Percentiles rank a stretch among this genome's conserved stretches.
phyloP scores from a whole-genome alignment of 2,329 filamentous ascomycete species.

The Dendrostoma leiphaemia region DNA sequence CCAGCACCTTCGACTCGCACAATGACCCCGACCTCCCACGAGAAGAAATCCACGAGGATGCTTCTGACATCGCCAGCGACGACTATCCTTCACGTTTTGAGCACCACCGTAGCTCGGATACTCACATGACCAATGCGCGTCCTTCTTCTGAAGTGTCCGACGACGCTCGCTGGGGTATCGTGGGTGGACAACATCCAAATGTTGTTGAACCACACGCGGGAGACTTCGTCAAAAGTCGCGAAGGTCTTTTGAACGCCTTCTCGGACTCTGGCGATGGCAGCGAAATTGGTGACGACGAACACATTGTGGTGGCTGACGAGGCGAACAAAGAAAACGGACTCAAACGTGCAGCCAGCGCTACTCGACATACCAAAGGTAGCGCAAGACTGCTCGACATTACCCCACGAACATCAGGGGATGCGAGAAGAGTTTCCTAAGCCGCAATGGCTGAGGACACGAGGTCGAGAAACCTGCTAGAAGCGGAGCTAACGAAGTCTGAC shows the following conservation, averaged over 20 bases:
- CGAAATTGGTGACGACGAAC: slow-evolving; percentile 22
- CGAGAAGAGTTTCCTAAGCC: slow-evolving; percentile 30
- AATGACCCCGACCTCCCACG: slow-evolving; percentile 49
- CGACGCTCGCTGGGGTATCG: slow-evolving; percentile 47
- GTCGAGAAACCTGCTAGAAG: background rate
- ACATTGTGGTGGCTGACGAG: slow-evolving; percentile 21
- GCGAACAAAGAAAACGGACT: slow-evolving; percentile 38
- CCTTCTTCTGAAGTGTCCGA: slow-evolving; percentile 61
- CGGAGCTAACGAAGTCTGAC: slow-evolving; percentile 11
- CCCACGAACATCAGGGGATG: slow-evolving; percentile 52
- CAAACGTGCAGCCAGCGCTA: slow-evolving; percentile 69
- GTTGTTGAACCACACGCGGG: slow-evolving; percentile 58
- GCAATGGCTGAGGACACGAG: background rate
- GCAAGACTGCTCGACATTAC: slow-evolving; percentile 70
- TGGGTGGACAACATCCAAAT: slow-evolving; percentile 45
- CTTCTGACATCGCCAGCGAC: slow-evolving; percentile 61
- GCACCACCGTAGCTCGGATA: slow-evolving; percentile 26
- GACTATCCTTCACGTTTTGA: slow-evolving; percentile 66
- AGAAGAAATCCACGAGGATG: slow-evolving; percentile 55
- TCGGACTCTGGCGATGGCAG: slow-evolving; percentile 31
- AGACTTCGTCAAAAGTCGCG: slow-evolving; percentile 49
- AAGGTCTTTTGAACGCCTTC: slow-evolving; percentile 47
- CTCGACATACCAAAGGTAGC: slow-evolving; percentile 72
- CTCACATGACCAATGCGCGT: slow-evolving; percentile 34
- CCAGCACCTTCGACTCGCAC: slow-evolving; percentile 32